A percentile compares a stretch with the other conserved stretches of the same genome.
These are phyloP conservation scores for Lactarius evosmus DNA, from an alignment of 768 basidiomycete species.

Conservation along the genomic window DNA sequence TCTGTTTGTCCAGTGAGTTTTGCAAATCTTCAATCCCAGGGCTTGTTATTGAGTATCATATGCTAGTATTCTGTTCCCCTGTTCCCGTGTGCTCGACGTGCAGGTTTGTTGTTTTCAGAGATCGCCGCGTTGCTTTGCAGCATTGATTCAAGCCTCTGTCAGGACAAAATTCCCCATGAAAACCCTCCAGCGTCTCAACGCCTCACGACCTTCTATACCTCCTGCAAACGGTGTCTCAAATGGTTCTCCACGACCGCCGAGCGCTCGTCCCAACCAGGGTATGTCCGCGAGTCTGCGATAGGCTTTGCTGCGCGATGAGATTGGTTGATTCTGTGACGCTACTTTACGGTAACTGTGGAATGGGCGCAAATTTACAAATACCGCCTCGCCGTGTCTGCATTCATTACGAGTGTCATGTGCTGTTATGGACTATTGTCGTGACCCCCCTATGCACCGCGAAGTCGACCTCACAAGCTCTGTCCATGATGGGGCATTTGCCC, in stretches of 20 bases:
- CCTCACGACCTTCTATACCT: conserved; percentile 38
- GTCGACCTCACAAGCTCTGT: not conserved
- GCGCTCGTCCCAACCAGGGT: conserved; percentile 16
- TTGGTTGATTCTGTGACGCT: not conserved
- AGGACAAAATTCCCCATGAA: conserved; percentile 96
- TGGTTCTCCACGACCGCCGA: conserved; percentile 23
- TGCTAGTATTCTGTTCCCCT: conserved; percentile 87
- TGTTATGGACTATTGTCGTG: not conserved
- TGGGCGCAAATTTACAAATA: not conserved
- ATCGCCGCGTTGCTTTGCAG: not conserved
- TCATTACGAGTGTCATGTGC: not conserved
- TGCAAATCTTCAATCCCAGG: not conserved
- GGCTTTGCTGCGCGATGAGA: not conserved
- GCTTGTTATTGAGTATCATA: conserved; percentile 4
- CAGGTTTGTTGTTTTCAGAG: conserved; percentile 51
- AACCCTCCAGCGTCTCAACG: conserved; percentile 78
- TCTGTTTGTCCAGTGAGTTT: conserved; percentile 88
- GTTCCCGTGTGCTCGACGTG: conserved; percentile 93
- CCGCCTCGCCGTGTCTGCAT: not conserved
- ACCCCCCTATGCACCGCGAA: not conserved
- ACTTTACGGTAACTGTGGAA: not conserved
- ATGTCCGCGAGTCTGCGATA: conserved; percentile 27
- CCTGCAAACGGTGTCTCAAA: conserved; percentile 23
- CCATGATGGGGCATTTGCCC: not conserved
- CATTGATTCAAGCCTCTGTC: conserved; percentile 14